Conservation (phyloP, 257 asterid genomes). For the Solanum piurae region DNA sequence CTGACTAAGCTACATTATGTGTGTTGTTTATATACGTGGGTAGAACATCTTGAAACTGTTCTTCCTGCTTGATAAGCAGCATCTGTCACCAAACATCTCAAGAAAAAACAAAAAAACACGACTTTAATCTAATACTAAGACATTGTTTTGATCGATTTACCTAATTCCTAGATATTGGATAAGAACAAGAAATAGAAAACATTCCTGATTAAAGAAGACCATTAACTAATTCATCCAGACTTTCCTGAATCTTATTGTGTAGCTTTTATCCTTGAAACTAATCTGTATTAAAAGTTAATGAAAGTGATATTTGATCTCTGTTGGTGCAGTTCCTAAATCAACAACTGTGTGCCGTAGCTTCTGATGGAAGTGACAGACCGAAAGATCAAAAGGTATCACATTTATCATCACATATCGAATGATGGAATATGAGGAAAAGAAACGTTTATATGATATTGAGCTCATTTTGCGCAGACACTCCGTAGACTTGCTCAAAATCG, state of each 20-base stretch:
- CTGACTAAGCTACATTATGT: neutral
- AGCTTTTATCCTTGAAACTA: neutral
- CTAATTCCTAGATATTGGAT: neutral
- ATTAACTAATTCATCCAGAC: neutral
- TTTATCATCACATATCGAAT: neutral
- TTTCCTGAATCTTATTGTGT: neutral
- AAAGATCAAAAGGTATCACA: conserved; percentile 84
- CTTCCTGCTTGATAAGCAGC: neutral
- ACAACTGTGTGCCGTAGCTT: conserved; percentile 38
- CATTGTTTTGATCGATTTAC: neutral
- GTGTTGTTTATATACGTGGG: neutral
- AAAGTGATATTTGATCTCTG: neutral
- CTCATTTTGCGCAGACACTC: conserved; percentile 35
- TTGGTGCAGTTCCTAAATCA: conserved; percentile 50
- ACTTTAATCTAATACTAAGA: neutral
- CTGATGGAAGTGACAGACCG: conserved; percentile 95
- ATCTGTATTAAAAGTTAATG: neutral
- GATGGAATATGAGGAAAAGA: neutral
- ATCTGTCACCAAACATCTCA: neutral
- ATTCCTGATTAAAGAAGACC: neutral
- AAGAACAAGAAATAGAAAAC: neutral
- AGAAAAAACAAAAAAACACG: neutral
- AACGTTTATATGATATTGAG: conserved; percentile 1
- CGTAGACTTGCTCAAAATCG: conserved; percentile 99
- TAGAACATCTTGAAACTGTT: neutral